Base-by-base conservation (phyloP, 2,329 filamentous ascomycete genomes). In the Byssothecium circinans region DNA sequence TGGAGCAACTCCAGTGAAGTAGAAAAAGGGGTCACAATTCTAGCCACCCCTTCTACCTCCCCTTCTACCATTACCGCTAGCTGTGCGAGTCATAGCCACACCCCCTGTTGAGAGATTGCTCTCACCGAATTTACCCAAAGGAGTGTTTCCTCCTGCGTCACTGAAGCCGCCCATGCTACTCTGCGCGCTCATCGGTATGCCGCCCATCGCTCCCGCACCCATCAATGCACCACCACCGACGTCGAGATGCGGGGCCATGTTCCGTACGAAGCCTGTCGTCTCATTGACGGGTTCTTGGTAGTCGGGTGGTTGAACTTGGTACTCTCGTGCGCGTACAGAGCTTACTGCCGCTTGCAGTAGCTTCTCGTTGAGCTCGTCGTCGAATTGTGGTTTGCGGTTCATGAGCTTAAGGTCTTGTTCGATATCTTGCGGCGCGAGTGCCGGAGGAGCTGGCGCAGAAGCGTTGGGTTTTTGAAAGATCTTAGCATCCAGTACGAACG, bases 381-480 rank as follows among this genome's bases (percentile, higher is more conserved):
- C 68, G 6, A 67, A 67, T 5, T 61, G 63, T 7, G 67, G 64
- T 27, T 71, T 67, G 23, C 69, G 56, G 1, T 66, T 57, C 73
- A 80, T 79, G 58, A 79, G 68, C 38, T 72, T 72, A 34, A 80
- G 67, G 43, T 81, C 78, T 45, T 74, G 73, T 19, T 79, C 76
- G 12, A 75, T 61, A 32, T 80, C 78, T 22, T 72, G 60, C 10
- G 66, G 53, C 11, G 64, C 64, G 14, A 79, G 71, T 0, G 73
- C 58, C 2, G 74, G 66, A 17, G 76, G 75, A 14, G 75, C 65
- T 2, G 78, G 76, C 0, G 76, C 76, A 7, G 75, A 69, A 35
- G 77, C 76, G 51, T 78, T 77, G 39, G 68, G 67, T 42, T 78
- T 76, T 23, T 69, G 68, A 49, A 76, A 74, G 19, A 76, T 71